Evolutionary conservation across 1,139 yeast species (phyloP), one percentile per base, ranked within the genome.

Genomic region (Eremothecium cymbalariae): DNA sequence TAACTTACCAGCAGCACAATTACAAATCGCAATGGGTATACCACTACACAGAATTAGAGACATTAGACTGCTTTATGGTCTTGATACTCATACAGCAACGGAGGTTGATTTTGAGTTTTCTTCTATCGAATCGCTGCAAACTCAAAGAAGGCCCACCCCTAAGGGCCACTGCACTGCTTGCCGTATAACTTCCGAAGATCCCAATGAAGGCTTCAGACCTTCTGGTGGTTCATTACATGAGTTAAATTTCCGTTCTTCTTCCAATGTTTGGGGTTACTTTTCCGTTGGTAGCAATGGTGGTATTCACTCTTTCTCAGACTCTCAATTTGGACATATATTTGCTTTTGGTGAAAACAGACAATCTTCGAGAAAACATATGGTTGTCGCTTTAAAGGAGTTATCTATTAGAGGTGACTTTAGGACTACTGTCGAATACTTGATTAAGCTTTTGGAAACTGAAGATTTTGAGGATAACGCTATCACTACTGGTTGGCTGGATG

Each of bases 221-320:
- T 84, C 95, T 33, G 94, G 95, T 56, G 98, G 98, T 68, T 77
- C 88, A 41, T 72, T 90, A 64, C 95, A 86, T 51, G 98, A 90
- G 60, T 74, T 90, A 59, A 93, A 90, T 61, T 90, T 90, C 71
- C 75, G 97, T 61, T 90, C 98, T 3, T 81, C 94, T 26, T 85
- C 96, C 14, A 90, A 90, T 53, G 98, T 90, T 33, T 90, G 98
- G 98, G 98, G 98, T 68, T 90, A 90, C 62, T 90, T 90, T 73
- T 84, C 95, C 11, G 97, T 90, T 38, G 88, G 94, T 51, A 86
- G 84, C 62, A 93, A 85, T 61, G 94, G 97, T 44, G 90, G 95
- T 37, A 93, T 90, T 55, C 98, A 90, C 65, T 86, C 96, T 4
- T 90, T 86, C 67, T 82, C 95, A 18, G 98, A 90, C 62, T 88